A percentile compares a stretch with the other conserved stretches of the same genome.
These are phyloP conservation scores for Mortierella sp. DNA, from an alignment of 371 early-diverging fungal genomes.

Conservation along the genomic window DNA sequence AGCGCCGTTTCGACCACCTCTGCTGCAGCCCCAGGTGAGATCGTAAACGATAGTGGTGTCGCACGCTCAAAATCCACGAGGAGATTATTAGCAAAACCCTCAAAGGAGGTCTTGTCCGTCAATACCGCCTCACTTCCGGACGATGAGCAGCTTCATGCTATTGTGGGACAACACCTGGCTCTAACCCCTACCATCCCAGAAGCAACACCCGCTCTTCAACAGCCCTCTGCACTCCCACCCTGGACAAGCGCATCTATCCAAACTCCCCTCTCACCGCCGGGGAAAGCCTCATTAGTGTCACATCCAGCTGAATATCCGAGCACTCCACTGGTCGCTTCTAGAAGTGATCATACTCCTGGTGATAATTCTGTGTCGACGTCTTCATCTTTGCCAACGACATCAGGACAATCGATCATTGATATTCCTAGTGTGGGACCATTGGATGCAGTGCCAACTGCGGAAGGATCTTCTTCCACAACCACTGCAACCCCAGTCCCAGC, in stretches of 20 bases:
- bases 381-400: not conserved
- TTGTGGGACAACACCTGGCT: slow-evolving; percentile 38
- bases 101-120: not conserved
- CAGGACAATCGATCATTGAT: not conserved
- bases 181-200: slow-evolving; percentile 12
- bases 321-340: too few relatives aligned
- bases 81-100: not conserved
- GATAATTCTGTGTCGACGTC: too few relatives aligned
- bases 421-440: too few relatives aligned
- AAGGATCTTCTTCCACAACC: not conserved
- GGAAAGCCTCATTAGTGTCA: too few relatives aligned
- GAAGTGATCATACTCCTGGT: too few relatives aligned
- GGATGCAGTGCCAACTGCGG: too few relatives aligned
- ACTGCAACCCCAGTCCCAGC: not conserved
- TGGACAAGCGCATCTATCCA: not conserved
- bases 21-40: not conserved
- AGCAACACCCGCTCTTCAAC: not conserved
- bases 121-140: slow-evolving; percentile 1
- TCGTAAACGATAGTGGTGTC: not conserved
- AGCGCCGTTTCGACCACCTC: not conserved
- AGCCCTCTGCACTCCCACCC: not conserved
- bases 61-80: slow-evolving; percentile 18
- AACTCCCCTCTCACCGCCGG: too few relatives aligned
- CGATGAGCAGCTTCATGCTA: slow-evolving; percentile 24
- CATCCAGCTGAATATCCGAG: too few relatives aligned